Evolutionary conservation across 805 yeast species (phyloP), one percentile per base, ranked within the genome.

Genomic region (Torulaspora maleeae): DNA sequence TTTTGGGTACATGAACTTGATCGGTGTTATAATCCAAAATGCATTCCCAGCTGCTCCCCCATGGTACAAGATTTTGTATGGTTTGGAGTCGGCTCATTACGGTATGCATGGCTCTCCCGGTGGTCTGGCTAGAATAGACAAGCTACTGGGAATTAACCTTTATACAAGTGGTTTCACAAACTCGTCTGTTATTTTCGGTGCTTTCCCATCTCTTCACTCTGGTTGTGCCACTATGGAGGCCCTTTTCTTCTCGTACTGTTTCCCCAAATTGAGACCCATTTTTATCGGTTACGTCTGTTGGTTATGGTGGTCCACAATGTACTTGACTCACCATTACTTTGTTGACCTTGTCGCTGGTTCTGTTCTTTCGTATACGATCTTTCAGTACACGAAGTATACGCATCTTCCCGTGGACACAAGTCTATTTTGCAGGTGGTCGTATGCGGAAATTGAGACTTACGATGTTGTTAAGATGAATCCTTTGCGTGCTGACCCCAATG

Each of bases 291-390:
- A 91, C 63, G 93, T 88, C n/a, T 69, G 80, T 51, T 88, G 95
- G 95, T 75, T 93, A 55, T 91, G 98, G 98, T 93, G 96, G 95
- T 78, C 93, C 41, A 93, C 98, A 12, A 91, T 91, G 99, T 91
- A 91, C 66, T 75, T 91, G 59, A 91, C 97, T 0, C 99, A 91
- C 67, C 99, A 91, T 68, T 91, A 91, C 65, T 93, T 93, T 60
- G 80, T 91, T 49, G 98, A 91, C 63, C 77, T 91, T 43, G 86
- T 87, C 59, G 91, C 87, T n/a, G 99, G 99, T 17, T 91, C 96
- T 1, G 76, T 80, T n/a, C 72, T 93, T 45, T 80, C 95, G 0
- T 75, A 82, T 48, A 64, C 77, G 12, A 81, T 86, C 27, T 90
- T 87, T 66, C 74, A 77, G 50, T 76, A 81, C 55, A 80, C 87